Base-by-base conservation (phyloP, 495 filamentous ascomycete genomes). In the Neurospora pannonica region DNA sequence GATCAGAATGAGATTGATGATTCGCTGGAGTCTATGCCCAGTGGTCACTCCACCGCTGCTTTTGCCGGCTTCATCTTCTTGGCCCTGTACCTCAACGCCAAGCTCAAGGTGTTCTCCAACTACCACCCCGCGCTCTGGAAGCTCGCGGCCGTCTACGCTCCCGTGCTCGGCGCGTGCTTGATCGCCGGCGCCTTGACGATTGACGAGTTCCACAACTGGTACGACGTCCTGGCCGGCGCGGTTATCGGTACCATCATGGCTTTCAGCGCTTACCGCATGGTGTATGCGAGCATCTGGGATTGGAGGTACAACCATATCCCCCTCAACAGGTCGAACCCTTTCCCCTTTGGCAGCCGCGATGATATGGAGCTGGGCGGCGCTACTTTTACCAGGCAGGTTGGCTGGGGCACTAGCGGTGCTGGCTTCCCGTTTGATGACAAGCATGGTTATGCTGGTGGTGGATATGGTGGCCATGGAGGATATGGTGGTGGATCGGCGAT, bases 111-210 rank as follows among this genome's bases (percentile, higher is more conserved):
- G 28, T 90, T 88, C 74, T 75, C 85, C 69, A 85, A 88, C 79
- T 88, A 88, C 76, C 89, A 90, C 73, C 87, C 89, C 1, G 85
- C 87, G 21, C 86, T 90, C 85, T 91, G 89, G 89, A 91, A 90
- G 81, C 77, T 90, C 1, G 81, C 88, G 39, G 84, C 81, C 21
- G 80, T 87, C n/a, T 90, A 88, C 78, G 83, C 86, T 9, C 90
- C 90, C 0, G 79, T 92, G 6, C 83, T 91, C 5, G 89, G 86
- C 13, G 89, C 88, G 1, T 82, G 81, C 2, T 79, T 91, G 38
- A 88, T 91, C 70, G 87, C 83, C 5, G 88, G 88, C n/a, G 83
- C 86, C 0, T 77, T 91, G 42, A 90, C 88, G 1, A 88, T 91
- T 54, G 90, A 92, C 62, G 82, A 85, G 80, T 88, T 85, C 71